phyloP scores from a whole-genome alignment of 805 yeast genomes.

The Blastobotrys peoriensis region DNA sequence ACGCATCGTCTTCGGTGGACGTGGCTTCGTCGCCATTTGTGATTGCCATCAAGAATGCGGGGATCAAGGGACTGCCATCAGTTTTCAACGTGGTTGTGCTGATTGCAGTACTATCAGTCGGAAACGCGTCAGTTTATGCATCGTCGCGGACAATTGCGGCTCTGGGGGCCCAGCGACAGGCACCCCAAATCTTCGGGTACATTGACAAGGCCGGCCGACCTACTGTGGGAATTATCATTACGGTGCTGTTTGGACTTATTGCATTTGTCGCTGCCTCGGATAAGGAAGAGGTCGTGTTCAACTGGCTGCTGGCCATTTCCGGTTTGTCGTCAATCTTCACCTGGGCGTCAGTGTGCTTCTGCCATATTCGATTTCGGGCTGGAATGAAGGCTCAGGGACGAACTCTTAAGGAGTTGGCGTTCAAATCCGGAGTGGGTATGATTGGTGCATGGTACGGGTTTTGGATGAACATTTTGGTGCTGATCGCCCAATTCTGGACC shows the following conservation, averaged over 20 bases:
- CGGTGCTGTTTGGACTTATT: slow-evolving; percentile 43
- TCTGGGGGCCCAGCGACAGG: slow-evolving; percentile 54
- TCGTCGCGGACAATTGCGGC: slow-evolving; percentile 62
- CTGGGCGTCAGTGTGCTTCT: slow-evolving; percentile 69
- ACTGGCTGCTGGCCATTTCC: slow-evolving; percentile 71
- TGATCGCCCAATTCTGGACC: slow-evolving; percentile 76
- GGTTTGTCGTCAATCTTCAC: slow-evolving; percentile 73
- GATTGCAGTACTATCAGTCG: slow-evolving; percentile 60
- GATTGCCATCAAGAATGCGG: slow-evolving; percentile 59
- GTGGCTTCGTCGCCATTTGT: slow-evolving; percentile 66
- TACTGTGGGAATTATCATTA: slow-evolving; percentile 48
- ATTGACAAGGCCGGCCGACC: slow-evolving; percentile 73
- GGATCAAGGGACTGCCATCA: slow-evolving; percentile 58
- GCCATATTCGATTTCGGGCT: slow-evolving; percentile 62
- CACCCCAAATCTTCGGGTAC: slow-evolving; percentile 53
- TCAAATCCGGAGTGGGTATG: slow-evolving; percentile 60
- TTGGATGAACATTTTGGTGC: slow-evolving; percentile 49
- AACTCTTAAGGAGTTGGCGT: slow-evolving; percentile 60
- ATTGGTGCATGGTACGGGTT: slow-evolving; percentile 62
- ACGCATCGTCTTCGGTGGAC: slow-evolving; percentile 41
- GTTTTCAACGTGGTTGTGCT: slow-evolving; percentile 62
- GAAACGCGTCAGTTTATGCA: slow-evolving; percentile 60
- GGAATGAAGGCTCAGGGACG: slow-evolving; percentile 63
- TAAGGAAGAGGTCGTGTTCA: slow-evolving; percentile 49
- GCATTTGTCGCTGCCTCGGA: slow-evolving; percentile 52